Evolutionary conservation across 495 filamentous ascomycete genomes (phyloP), one percentile per base, ranked within the genome.

Genomic region (Amorphotheca resinae): DNA sequence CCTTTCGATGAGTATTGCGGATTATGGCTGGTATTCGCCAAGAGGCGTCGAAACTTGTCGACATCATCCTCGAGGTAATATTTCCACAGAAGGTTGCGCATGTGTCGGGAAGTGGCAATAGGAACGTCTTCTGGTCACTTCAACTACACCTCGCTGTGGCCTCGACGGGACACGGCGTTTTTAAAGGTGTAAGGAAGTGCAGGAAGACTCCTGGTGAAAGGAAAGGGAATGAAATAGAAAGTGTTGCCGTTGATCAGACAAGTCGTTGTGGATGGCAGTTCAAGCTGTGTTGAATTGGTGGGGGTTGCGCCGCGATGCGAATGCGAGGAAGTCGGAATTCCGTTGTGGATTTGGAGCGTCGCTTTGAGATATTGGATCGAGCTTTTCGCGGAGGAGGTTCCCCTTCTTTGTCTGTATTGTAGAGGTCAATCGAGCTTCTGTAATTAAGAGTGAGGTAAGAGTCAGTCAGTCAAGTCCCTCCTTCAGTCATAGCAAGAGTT

Each of bases 51-150:
- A 68, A 98, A 96, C 57, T 64, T 77, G 55, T 89, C 86, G 70
- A 89, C 82, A 69, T 98, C 86, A 78, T 95, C 83, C 73, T 93
- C 81, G 65, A 89, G 80, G 60, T 87, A 98, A 62, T 73, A 85
- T 68, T 85, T 84, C 89, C 91, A 95, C 59, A 98, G 77, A 69
- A 83, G 77, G 66, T 82, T 80, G 74, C 83, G 95, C 93, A 96
- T 98, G 78, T 79, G 82, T 72, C 66, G 59, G 64, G 57, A 55
- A 46, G 59, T 56, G 54, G 58, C 49, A 26, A 57, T 5, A 5
- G 54, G 50, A 33, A 45, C 20, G 47, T 65, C 59, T 67, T 72
- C 75, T 69, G 68, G 66, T 70, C 71, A 69, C 72, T 76, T 79
- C 75, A 46, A 34, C 60, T 21, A 66, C 80, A 77, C 87, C 85